Base-by-base conservation (phyloP, 345 rosid genomes). In the Camelina hispida region DNA sequence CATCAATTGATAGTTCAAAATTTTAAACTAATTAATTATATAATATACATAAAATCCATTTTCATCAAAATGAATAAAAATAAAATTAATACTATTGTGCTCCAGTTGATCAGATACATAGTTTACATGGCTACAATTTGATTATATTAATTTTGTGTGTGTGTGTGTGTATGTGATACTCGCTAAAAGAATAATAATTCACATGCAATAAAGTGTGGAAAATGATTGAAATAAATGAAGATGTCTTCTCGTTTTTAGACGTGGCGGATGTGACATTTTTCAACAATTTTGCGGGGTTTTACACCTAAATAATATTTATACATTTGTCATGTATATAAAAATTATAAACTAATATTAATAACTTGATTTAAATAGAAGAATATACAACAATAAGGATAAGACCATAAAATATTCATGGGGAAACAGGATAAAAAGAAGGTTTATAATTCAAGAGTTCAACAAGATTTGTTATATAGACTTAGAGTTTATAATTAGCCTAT, bases 211-310 rank as follows among this genome's bases (percentile, higher is more conserved):
- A 70, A 70, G 76, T 64, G 18, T 62, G 13, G 61, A 77, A 70
- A 77, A 77, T 70, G 80, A 77, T 48, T 55, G 66, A 69, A 76
- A 69, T 56, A 64, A 56, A 46, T 56, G 48, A 77, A 55, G 71
- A 63, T 55, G 76, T 37, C 66, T 62, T 70, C 60, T 56, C 70
- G 66, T 55, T 77, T 46, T 46, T 70, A n/a, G 23, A 63, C 58
- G 76, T 16, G 61, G 66, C 35, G 50, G 80, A 77, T 28, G 80
- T 77, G 76, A 64, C 72, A 46, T 11, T 46, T 62, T 52, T 61
- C 74, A 30, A 52, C 25, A 35, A 53, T 20, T 32, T 43, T 54
- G 8, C 6, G 37, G 34, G 34, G 5, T 53, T 4, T 40, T 12
- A 69, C 20, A 54, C 2, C 53, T 47, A 55, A 16, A 28, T 35